Evolutionary conservation across 2,329 filamentous ascomycete genomes (phyloP).

Genomic region (Colletotrichum lentis): DNA sequence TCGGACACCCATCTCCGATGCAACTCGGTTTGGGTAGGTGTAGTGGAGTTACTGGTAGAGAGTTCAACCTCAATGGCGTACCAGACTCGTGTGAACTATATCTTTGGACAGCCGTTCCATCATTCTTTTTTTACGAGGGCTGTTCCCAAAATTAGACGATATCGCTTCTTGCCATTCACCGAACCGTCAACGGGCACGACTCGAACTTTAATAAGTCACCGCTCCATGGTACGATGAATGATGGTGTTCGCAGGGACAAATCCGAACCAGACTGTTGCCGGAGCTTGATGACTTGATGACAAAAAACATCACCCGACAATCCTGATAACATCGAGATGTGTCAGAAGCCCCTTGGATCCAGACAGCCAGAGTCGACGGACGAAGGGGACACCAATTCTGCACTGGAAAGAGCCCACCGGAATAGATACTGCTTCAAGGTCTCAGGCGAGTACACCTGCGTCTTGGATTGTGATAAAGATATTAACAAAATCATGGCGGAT

Average conservation of each 20-base stretch:
- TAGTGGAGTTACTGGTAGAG: neutral
- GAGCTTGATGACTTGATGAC: neutral
- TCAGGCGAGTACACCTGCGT: no score
- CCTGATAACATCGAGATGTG: neutral
- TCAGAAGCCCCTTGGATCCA: neutral
- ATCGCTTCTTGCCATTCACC: neutral
- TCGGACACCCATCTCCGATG: neutral
- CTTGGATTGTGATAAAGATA: no score
- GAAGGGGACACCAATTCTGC: no score
- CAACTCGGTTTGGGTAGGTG: neutral
- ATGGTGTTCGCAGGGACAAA: neutral
- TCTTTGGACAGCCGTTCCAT: neutral
- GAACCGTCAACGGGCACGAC: neutral
- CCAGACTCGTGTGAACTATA: neutral
- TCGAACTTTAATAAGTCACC: no score
- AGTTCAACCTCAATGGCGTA: neutral
- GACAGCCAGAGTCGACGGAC: neutral
- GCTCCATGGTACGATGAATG: neutral
- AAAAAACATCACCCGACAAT: no score
- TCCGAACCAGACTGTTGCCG: neutral
- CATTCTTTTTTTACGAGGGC: neutral
- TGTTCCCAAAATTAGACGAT: neutral
- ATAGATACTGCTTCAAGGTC: neutral
- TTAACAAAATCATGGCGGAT: no score
- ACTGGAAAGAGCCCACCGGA: neutral